These are phyloP conservation scores for Plantago coronopus DNA, from an alignment of 305 asterid genomes.

Conservation along the genomic window DNA sequence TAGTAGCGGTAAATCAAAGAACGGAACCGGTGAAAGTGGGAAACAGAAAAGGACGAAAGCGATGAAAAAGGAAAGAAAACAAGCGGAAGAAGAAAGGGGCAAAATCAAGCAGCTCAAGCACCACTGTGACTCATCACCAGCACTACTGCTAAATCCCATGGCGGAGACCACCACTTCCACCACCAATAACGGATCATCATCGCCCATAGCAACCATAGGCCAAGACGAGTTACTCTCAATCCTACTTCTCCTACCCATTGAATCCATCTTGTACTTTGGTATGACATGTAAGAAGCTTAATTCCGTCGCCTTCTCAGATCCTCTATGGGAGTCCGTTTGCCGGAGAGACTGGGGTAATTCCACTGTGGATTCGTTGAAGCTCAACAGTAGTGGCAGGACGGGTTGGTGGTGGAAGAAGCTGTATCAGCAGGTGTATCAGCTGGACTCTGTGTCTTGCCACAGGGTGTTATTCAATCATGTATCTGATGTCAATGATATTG, in stretches of 20 bases:
- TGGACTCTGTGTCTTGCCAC: slow-evolving; percentile 59
- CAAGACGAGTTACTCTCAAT: slow-evolving; percentile 74
- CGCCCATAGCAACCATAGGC: slow-evolving; percentile 48
- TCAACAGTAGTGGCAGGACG: slow-evolving; percentile 14
- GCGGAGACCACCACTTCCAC: slow-evolving; percentile 44
- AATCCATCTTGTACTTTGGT: slow-evolving; percentile 61
- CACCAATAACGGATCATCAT: slow-evolving; percentile 36
- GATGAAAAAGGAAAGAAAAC: neutral
- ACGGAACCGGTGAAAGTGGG: too few species aligned
- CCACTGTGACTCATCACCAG: neutral
- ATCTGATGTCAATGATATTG: slow-evolving; percentile 10
- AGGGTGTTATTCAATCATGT: slow-evolving; percentile 25
- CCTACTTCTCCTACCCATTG: slow-evolving; percentile 60
- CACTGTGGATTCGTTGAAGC: slow-evolving; percentile 41
- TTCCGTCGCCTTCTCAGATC: slow-evolving; percentile 57
- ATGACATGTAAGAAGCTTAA: slow-evolving; percentile 63
- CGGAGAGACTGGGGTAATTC: slow-evolving; percentile 71
- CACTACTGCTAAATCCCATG: slow-evolving; percentile 28
- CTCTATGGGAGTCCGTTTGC: slow-evolving; percentile 84
- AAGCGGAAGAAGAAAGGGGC: neutral
- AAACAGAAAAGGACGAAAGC: neutral
- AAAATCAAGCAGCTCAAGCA: neutral
- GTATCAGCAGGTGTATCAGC: slow-evolving; percentile 53
- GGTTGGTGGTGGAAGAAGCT: slow-evolving; percentile 55
- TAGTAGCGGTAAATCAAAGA: too few species aligned